phyloP scores from a whole-genome alignment of 2,329 filamentous ascomycete genomes.

The Trichocomaceae sp. region DNA sequence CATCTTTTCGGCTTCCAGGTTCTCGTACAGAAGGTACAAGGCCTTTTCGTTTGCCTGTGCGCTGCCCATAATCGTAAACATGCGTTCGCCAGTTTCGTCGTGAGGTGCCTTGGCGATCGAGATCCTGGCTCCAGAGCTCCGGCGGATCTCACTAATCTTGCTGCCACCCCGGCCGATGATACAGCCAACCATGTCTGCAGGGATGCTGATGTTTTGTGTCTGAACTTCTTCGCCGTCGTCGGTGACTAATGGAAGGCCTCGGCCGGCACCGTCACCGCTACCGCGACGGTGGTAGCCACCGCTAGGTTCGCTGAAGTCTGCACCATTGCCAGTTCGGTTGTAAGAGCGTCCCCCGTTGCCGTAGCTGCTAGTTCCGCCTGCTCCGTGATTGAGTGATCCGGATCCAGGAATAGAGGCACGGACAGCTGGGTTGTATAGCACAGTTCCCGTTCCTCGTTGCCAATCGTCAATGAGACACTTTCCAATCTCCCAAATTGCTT shows the following conservation, averaged over 20 bases:
- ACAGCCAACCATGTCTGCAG: conserved; percentile 98
- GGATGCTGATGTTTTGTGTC: conserved; percentile 99
- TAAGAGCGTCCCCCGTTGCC: conserved; percentile 60
- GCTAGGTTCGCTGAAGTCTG: conserved; percentile 86
- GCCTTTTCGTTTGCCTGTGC: conserved; percentile 91
- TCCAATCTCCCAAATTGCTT: conserved; percentile 96
- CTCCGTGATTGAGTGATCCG: conserved; percentile 47
- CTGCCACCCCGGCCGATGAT: conserved; percentile 92
- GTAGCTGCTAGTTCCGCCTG: conserved; percentile 21
- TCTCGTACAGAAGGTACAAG: conserved; percentile 94
- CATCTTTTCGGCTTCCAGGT: conserved; percentile 98
- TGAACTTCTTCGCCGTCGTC: conserved; percentile 94
- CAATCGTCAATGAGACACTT: conserved; percentile 97
- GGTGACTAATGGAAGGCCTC: conserved; percentile 79
- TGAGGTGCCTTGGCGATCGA: conserved; percentile 96
- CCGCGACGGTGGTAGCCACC: conserved; percentile 70
- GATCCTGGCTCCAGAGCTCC: conserved; percentile 92
- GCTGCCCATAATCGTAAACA: conserved; percentile 99
- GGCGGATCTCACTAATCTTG: conserved; percentile 98
- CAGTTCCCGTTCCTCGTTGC: conserved; percentile 93
- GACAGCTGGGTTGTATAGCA: conserved; percentile 94
- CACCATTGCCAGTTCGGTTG: conserved; percentile 91
- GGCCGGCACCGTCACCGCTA: conserved; percentile 70
- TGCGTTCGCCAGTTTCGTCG: conserved; percentile 94
- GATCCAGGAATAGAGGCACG: conserved; percentile 65